phyloP scores from a whole-genome alignment of 805 yeast genomes.

The Lachancea thermotolerans region DNA sequence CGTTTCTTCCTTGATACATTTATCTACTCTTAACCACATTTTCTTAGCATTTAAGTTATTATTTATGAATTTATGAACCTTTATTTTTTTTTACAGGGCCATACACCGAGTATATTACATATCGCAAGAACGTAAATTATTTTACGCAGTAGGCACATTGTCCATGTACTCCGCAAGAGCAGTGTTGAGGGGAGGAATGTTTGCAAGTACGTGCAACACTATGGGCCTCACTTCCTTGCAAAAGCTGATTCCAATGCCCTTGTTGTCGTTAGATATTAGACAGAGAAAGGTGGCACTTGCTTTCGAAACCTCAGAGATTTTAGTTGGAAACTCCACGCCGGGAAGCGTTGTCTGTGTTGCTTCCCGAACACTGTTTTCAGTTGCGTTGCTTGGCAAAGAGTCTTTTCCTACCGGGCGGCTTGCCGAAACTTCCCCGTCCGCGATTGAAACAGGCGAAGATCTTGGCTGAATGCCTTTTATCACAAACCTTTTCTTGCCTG shows the following conservation, averaged over 20 bases:
- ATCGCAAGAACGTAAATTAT: not conserved
- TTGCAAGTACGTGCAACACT: slow-evolving; percentile 26
- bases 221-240: slow-evolving; percentile 27
- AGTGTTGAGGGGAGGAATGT: slow-evolving; percentile 28
- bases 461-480: slow-evolving; percentile 94
- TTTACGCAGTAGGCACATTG: slow-evolving; percentile 11
- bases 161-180: slow-evolving; percentile 30
- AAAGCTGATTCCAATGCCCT: slow-evolving; percentile 24
- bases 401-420: not conserved
- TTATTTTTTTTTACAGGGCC: not conserved
- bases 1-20: too few relatives aligned
- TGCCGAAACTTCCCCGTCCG: slow-evolving; percentile 39
- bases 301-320: slow-evolving; percentile 29
- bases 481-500: slow-evolving; percentile 71
- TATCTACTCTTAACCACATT: not conserved
- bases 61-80: slow-evolving; percentile 5
- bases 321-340: slow-evolving; percentile 22
- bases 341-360: slow-evolving; percentile 23
- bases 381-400: not conserved
- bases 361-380: not conserved
- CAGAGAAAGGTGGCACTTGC: slow-evolving; percentile 29
- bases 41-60: not conserved
- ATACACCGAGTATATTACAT: too few relatives aligned
- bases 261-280: slow-evolving; percentile 27
- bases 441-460: slow-evolving; percentile 43